Evolutionary conservation across 345 rosid genomes (phyloP), one percentile per base, ranked within the genome.

Genomic region (Lumnitzera littorea): DNA sequence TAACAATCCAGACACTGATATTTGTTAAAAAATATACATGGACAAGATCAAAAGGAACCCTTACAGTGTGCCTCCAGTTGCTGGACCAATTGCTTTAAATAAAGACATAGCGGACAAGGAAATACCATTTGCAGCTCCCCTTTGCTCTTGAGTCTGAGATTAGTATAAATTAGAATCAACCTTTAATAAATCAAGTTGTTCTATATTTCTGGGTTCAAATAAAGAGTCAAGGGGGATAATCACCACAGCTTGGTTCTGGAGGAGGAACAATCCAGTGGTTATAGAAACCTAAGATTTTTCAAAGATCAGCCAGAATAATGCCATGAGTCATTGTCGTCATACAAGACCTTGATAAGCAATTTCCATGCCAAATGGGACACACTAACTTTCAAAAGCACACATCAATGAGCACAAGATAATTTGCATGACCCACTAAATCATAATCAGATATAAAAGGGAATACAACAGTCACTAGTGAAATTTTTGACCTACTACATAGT

Each of bases 231-330:
- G 46, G 43, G 31, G 27, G 61, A 57, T 29, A 25, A 24, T 76
- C 77, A 82, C 86, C 81, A 82, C 86, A 16, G 81, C 74, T 65
- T 70, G 72, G 59, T 82, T 82, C 65, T 82, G 86, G 50, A 78
- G 66, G 24, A 82, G 78, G 69, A 82, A 76, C 79, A 78, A 53
- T 53, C 86, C 82, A 3, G 86, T 78, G 2, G 78, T 73, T 50
- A 81, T 81, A 36, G 80, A 68, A 17, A 75, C 82, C 85, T 81
- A 49, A n/a, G 60, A 41, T 12, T 2, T 25, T 20, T 48, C n/a
- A 46, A 43, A 11, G n/a, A 48, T 17, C 11, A 14, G 54, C 48
- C 46, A 12, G 29, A 17, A 46, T 53, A 0, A 46, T 36, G 43
- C 43, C 10, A 36, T 7, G 43, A 36, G 43, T 36, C 9, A 36